A percentile compares a stretch with the other conserved stretches of the same genome.
phyloP scores from a whole-genome alignment of 805 yeast species.

The Ogataea kodamae region DNA sequence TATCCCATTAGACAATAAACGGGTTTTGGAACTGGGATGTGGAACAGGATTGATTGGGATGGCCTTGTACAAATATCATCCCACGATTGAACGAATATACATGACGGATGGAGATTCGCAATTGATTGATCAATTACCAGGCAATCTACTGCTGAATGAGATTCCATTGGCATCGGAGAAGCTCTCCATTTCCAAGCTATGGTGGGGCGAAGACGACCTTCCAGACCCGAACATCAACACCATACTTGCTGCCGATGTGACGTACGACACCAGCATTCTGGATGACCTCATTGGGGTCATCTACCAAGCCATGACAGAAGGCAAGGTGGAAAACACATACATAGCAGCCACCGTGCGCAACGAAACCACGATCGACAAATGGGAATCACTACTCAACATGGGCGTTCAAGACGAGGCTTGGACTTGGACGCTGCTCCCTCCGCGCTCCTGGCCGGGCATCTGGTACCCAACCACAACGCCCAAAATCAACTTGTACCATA shows the following conservation, averaged over 20 bases:
- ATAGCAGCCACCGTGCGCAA: constrained; percentile 80
- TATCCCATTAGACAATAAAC: constrained; percentile 23
- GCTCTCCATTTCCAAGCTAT: constrained; percentile 38
- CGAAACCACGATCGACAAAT: constrained; percentile 42
- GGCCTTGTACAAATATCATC: constrained; percentile 33
- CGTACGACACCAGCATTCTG: constrained; percentile 67
- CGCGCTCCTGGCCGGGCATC: constrained; percentile 7
- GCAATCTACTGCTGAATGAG: constrained; percentile 46
- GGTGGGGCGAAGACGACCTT: constrained; percentile 56
- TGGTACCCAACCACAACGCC: constrained; percentile 26
- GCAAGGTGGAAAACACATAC: constrained; percentile 24
- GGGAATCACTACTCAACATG: constrained; percentile 37
- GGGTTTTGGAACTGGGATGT: constrained; percentile 73
- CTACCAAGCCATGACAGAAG: constrained; percentile 31
- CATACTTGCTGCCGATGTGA: constrained; percentile 82
- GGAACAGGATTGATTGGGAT: constrained; percentile 85
- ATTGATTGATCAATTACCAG: constrained; percentile 44
- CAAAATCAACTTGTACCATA: constrained; percentile 24
- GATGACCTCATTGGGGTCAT: constrained; percentile 52
- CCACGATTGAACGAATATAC: constrained; percentile 27
- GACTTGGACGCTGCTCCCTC: constrained; percentile 25
- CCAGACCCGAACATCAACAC: constrained; percentile 42
- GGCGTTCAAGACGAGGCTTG: constrained; percentile 25
- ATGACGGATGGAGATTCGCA: constrained; percentile 69
- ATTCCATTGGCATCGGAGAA: constrained; percentile 13